These are phyloP conservation scores for Trifolium fragiferum DNA, from an alignment of 306 rosid genomes.

Conservation along the genomic window DNA sequence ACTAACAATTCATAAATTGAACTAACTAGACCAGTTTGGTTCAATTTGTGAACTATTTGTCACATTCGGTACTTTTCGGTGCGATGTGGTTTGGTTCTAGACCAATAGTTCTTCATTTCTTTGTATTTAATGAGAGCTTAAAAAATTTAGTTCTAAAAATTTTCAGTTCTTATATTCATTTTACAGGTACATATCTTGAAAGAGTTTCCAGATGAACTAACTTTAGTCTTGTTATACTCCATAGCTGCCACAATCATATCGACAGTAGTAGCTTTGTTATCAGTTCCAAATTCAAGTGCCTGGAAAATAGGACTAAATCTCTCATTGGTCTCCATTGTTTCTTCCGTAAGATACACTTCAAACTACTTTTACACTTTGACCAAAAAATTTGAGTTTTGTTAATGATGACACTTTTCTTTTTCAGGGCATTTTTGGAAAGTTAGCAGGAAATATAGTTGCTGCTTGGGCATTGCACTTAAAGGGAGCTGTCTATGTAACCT, in stretches of 20 bases:
- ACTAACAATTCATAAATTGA: too few relatives aligned
- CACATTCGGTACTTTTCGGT: too few relatives aligned
- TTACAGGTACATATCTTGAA: conserved; percentile 78
- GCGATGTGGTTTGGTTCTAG: too few relatives aligned
- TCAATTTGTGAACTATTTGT: too few relatives aligned
- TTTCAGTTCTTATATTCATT: conserved; percentile 1
- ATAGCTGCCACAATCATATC: conserved; percentile 57
- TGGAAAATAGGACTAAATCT: conserved; percentile 66
- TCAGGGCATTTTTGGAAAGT: conserved; percentile 81
- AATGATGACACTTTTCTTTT: neutral
- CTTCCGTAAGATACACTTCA: conserved; percentile 64
- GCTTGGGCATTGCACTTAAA: conserved; percentile 73
- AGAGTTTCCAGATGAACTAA: conserved; percentile 76
- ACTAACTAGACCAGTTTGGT: too few relatives aligned
- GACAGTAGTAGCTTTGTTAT: conserved; percentile 52
- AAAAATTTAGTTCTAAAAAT: neutral
- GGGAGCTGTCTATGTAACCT: conserved; percentile 70
- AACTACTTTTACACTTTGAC: neutral
- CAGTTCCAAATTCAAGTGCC: conserved; percentile 63
- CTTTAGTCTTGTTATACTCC: conserved; percentile 69
- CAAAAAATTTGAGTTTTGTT: neutral
- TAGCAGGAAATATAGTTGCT: conserved; percentile 60
- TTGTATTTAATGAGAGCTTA: neutral
- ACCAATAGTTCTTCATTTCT: too few relatives aligned
- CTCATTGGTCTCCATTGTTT: conserved; percentile 66